Evolutionary conservation across 2,329 filamentous ascomycete genomes (phyloP).

Genomic region (Aspergillus unguis): DNA sequence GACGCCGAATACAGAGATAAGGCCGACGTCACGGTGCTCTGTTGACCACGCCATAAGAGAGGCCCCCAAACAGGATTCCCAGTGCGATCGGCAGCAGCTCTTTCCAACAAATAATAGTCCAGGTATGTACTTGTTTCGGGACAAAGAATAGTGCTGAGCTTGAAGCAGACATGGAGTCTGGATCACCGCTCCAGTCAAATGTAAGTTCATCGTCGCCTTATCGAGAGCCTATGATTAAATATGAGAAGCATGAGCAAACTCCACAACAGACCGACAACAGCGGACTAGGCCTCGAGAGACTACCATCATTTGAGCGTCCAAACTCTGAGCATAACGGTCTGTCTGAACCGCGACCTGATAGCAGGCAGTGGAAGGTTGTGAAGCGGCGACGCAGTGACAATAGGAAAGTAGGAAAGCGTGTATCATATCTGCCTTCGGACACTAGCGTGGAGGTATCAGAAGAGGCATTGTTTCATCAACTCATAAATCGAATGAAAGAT

Average conservation of each 20-base stretch:
- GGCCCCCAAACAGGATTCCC: not conserved
- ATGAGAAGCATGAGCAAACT: not conserved
- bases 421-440: not conserved
- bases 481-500: slow-evolving; percentile 33
- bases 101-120: not conserved
- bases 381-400: slow-evolving; percentile 18
- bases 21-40: too few relatives aligned
- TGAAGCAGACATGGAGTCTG: not conserved
- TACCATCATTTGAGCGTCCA: not conserved
- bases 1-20: not conserved
- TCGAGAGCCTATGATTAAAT: not conserved
- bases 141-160: not conserved
- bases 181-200: not conserved
- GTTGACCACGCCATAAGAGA: not conserved
- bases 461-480: slow-evolving; percentile 35
- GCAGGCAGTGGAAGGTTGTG: slow-evolving; percentile 11
- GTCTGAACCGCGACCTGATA: not conserved
- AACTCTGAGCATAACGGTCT: not conserved
- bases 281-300: not conserved
- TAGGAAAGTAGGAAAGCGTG: slow-evolving; percentile 1
- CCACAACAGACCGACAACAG: not conserved
- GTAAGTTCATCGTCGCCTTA: not conserved
- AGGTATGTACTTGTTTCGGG: not conserved
- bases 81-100: not conserved
- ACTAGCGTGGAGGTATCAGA: slow-evolving; percentile 25